Base-by-base conservation (phyloP, 768 basidiomycete species). In the Tylopilus cervinicoccineus region DNA sequence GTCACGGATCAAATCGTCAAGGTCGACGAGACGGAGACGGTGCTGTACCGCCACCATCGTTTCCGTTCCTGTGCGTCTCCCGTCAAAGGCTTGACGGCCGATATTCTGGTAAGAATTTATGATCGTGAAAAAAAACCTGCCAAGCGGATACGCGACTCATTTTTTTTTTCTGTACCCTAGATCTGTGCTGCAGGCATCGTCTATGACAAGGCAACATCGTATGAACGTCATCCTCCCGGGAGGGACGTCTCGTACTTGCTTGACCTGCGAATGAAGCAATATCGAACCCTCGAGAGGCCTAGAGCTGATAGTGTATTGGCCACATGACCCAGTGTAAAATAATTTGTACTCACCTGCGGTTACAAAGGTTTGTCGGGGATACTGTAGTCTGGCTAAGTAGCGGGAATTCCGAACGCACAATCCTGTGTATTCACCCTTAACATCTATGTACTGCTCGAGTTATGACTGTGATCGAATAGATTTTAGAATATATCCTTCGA, bases 401-500 rank as follows among this genome's bases (percentile, higher is more conserved):
- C 4, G 11, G 22, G 9, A 43, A n/a, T n/a, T n/a, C n/a, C n/a
- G n/a, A n/a, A n/a, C n/a, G n/a, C n/a, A n/a, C n/a, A 23, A 20
- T 32, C 28, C 28, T 13, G 7, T 8, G 32, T 13, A 7, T 19
- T 34, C 5, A n/a, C 23, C 32, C 6, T n/a, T n/a, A n/a, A n/a
- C n/a, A n/a, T n/a, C n/a, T n/a, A n/a, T n/a, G n/a, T 36, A 9
- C 26, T 5, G 26, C 26, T 11, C 2, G 27, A 24, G 20, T 62
- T 49, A 63, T 33, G 41, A 32, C 47, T 70, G 67, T 7, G 64
- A 62, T 51, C 72, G 72, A 43, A 90, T 85, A 56, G 72, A 70
- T 66, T 89, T 89, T 58, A 92, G 67, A 42, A 97, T 89, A 64
- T 83, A 96, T 2, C 93, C 93, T 60, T 98, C 95, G 48, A 98